Evolutionary conservation across 345 rosid genomes (phyloP), one percentile per base, ranked within the genome.

Genomic region (Lepidium africanum): DNA sequence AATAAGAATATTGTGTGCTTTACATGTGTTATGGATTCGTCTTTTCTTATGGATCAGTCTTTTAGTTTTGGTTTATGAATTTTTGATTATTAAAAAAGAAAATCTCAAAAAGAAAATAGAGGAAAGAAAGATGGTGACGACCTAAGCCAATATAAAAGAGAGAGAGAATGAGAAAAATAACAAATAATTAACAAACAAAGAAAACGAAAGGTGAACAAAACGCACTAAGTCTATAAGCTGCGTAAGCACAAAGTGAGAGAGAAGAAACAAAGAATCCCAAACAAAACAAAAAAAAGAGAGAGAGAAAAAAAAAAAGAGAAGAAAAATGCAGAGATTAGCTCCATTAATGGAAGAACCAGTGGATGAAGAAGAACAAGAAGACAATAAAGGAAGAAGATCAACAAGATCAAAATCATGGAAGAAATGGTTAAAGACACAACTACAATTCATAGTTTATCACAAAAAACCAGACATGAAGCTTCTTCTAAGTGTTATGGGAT

Each of bases 401-500:
- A 39, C 3, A 3, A 69, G 36, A 53, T 53, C 74, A 3, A 81
- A 65, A 5, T 82, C 90, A 55, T 90, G 87, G 97, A 82, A 78
- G 69, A 72, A 69, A 79, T 90, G 97, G 97, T 78, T 87, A 71
- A 87, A 77, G 76, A 50, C 82, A 61, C 91, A 81, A 55, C 74
- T 87, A 46, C 77, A 88, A 32, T 77, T 77, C 41, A 73, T 63
- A 55, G 36, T 65, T 10, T 78, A 84, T 69, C 76, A 75, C 73
- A 84, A 80, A 42, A 86, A 85, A 64, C 73, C 88, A 45, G 81
- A 87, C 8, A 81, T 82, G 75, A 87, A 79, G 67, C 76, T 81
- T 71, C 90, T 90, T 60, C 67, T 90, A 3, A 86, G 97, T 71
- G 94, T 90, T 73, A 82, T 90, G 33, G 97, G 85, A 43, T 90